These are phyloP conservation scores for Pseudocercospora eumusae DNA, from an alignment of 2,329 filamentous ascomycete species.

Conservation along the genomic window DNA sequence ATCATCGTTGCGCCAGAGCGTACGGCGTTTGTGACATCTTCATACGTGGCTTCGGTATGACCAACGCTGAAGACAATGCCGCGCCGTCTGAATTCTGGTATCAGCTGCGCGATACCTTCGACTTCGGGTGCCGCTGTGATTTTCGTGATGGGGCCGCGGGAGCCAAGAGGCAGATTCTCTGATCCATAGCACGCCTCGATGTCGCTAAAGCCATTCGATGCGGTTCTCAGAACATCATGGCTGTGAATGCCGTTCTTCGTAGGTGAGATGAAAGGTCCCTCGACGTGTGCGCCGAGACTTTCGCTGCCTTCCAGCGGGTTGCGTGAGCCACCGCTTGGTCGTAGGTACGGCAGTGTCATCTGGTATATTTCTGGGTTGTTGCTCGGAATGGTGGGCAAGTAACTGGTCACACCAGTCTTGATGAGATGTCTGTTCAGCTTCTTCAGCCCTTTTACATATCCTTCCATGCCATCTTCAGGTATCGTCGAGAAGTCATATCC, in stretches of 20 bases:
- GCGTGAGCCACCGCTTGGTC: constrained; percentile 65
- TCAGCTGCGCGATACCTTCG: constrained; percentile 62
- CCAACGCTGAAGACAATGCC: constrained; percentile 71
- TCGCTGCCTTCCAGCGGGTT: constrained; percentile 71
- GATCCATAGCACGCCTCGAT: constrained; percentile 71
- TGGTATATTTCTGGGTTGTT: constrained; percentile 80
- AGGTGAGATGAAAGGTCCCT: constrained; percentile 83
- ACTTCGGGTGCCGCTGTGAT: constrained; percentile 85
- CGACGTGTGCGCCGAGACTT: constrained; percentile 85
- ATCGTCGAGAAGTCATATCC: constrained; percentile 89
- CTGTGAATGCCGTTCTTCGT: constrained; percentile 87
- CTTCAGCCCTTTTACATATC: constrained; percentile 72
- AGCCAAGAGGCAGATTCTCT: constrained; percentile 59
- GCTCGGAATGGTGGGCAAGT: constrained; percentile 81
- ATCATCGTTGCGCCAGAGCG: constrained; percentile 54
- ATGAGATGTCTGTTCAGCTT: constrained; percentile 71
- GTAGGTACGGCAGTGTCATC: constrained; percentile 74
- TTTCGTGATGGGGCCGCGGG: constrained; percentile 63
- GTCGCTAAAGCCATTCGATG: constrained; percentile 62
- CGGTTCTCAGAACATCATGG: constrained; percentile 67
- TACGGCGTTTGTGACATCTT: constrained; percentile 50
- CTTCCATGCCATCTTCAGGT: constrained; percentile 54
- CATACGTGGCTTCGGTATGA: constrained; percentile 54
- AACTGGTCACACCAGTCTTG: constrained; percentile 81
- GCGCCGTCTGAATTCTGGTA: constrained; percentile 64